Conservation (phyloP, 2,329 filamentous ascomycete genomes). For the Cordyceps cicadae region DNA sequence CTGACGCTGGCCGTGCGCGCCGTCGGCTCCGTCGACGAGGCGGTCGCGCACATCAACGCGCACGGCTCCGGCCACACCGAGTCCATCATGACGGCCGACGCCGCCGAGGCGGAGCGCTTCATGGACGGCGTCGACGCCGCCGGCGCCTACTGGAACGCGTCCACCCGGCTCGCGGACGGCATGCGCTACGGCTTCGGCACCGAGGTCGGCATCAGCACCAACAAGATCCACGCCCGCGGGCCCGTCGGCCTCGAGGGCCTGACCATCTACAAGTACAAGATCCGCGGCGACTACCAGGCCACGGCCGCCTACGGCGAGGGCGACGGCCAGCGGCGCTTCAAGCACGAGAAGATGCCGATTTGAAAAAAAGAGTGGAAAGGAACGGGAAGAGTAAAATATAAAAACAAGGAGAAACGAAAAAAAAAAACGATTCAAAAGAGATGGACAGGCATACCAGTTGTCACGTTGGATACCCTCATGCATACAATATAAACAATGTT, state of each 20-base stretch:
- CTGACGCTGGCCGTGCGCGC: slow-evolving; percentile 78
- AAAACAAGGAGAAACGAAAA: not conserved
- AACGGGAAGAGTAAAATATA: too few relatives aligned
- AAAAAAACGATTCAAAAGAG: too few relatives aligned
- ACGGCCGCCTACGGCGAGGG: slow-evolving; percentile 65
- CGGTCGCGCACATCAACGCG: slow-evolving; percentile 80
- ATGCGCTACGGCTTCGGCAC: slow-evolving; percentile 98
- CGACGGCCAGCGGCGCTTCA: slow-evolving; percentile 49
- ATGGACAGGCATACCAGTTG: slow-evolving; percentile 12
- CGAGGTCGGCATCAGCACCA: slow-evolving; percentile 96
- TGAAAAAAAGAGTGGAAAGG: too few relatives aligned
- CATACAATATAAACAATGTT: not conserved
- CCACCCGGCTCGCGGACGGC: slow-evolving; percentile 87
- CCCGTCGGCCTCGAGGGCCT: slow-evolving; percentile 90
- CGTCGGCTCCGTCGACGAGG: slow-evolving; percentile 58
- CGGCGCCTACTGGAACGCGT: slow-evolving; percentile 95
- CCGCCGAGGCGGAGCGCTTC: slow-evolving; percentile 66
- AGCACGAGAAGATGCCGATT: slow-evolving; percentile 44
- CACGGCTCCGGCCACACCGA: slow-evolving; percentile 95
- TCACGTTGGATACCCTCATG: slow-evolving; percentile 5
- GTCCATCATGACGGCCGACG: slow-evolving; percentile 67
- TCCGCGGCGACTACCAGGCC: slow-evolving; percentile 76
- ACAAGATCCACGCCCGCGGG: slow-evolving; percentile 92
- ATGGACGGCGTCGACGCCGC: slow-evolving; percentile 80
- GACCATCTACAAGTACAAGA: slow-evolving; percentile 95